Conservation (phyloP, 2,329 filamentous ascomycete species). For the Pseudocercospora pini-densiflorae region DNA sequence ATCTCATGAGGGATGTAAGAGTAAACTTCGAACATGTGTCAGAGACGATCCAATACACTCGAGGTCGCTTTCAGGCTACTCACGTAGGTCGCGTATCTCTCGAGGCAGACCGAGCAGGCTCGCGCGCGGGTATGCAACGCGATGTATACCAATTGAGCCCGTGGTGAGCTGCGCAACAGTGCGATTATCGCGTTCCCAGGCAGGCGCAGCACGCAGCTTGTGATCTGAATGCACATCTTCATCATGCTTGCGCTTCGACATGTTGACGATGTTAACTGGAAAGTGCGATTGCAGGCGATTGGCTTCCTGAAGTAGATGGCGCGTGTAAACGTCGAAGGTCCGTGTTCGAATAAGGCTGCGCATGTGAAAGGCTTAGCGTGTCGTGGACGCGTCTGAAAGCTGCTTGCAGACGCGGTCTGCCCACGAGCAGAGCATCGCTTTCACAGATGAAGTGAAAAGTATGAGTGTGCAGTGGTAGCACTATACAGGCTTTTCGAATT, state of each 20-base stretch:
- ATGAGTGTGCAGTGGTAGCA: background rate
- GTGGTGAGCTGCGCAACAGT: background rate
- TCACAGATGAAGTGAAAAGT: background rate
- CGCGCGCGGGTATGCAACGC: background rate
- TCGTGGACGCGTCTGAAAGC: background rate
- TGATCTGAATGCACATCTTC: background rate
- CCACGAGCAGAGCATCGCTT: background rate
- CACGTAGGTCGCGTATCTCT: background rate
- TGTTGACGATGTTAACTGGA: background rate
- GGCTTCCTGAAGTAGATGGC: background rate
- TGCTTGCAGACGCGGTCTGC: background rate
- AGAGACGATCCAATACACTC: background rate
- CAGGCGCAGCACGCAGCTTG: background rate
- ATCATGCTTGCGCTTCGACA: background rate
- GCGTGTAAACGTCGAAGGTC: background rate
- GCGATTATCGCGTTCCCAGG: background rate
- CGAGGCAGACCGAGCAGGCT: background rate
- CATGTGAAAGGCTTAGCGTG: background rate
- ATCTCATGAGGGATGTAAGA: background rate
- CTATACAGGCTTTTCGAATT: constrained; percentile 24
- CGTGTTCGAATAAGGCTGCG: background rate
- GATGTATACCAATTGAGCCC: background rate
- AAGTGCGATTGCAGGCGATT: background rate
- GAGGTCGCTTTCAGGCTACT: background rate
- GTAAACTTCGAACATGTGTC: background rate